These are phyloP conservation scores for Fusarium brevicatenulatum DNA, from an alignment of 2,329 filamentous ascomycete genomes.

Conservation along the genomic window DNA sequence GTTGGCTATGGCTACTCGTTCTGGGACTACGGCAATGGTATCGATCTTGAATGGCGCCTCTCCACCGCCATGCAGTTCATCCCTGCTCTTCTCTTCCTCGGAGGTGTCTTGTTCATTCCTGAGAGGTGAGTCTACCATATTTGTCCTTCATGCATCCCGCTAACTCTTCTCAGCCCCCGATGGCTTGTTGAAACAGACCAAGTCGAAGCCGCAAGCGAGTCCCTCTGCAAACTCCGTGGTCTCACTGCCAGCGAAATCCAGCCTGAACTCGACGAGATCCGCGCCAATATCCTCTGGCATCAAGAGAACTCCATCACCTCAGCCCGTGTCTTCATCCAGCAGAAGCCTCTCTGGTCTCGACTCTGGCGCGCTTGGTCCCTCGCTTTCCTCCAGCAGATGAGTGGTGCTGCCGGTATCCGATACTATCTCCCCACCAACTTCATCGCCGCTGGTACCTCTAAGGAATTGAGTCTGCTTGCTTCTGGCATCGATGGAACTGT, in stretches of 20 bases:
- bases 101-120: slow-evolving; percentile 9
- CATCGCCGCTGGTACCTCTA: slow-evolving; percentile 9
- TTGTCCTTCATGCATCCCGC: fast-evolving
- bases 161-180: neutral
- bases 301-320: slow-evolving; percentile 18
- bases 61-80: slow-evolving; percentile 19
- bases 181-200: slow-evolving; percentile 22
- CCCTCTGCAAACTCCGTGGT: neutral
- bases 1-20: slow-evolving; percentile 23
- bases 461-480: slow-evolving; percentile 10
- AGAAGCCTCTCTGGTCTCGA: slow-evolving; percentile 17
- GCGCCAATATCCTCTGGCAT: slow-evolving; percentile 22
- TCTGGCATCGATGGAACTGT: slow-evolving; percentile 21
- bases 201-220: slow-evolving; percentile 3
- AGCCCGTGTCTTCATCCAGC: slow-evolving; percentile 10
- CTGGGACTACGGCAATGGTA: slow-evolving; percentile 12
- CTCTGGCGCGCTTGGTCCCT: slow-evolving; percentile 21
- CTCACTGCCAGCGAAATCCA: neutral
- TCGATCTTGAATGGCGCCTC: slow-evolving; percentile 14
- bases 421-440: slow-evolving; percentile 21
- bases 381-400: slow-evolving; percentile 13
- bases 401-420: slow-evolving; percentile 14
- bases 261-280: slow-evolving; percentile 18
- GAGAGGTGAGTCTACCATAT: neutral
- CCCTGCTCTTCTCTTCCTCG: slow-evolving; percentile 7